Evolutionary conservation across 441 rosid species (phyloP).

Genomic region (Erodium texanum): DNA sequence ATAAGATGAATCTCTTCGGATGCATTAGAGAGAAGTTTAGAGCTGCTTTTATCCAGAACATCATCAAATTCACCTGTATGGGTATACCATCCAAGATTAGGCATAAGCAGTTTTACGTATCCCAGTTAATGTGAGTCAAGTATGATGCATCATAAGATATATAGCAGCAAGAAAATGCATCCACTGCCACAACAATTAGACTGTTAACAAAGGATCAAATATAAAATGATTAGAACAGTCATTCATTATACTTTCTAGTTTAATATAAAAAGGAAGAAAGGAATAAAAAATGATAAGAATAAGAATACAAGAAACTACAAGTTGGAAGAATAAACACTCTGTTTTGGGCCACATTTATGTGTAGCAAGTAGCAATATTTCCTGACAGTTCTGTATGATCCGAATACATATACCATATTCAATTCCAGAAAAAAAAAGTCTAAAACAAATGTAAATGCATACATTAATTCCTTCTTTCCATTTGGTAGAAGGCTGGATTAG

Average conservation of each 20-base stretch:
- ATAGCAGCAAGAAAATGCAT: neutral
- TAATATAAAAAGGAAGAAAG: no score
- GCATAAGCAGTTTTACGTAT: neutral
- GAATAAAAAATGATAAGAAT: no score
- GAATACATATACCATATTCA: neutral
- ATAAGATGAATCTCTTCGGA: conserved; percentile 47
- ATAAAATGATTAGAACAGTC: no score
- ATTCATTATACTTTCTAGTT: no score
- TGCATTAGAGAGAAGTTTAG: conserved; percentile 30
- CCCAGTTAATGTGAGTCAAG: neutral
- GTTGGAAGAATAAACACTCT: no score
- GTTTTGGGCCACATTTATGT: neutral
- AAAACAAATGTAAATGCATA: neutral
- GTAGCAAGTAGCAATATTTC: neutral
- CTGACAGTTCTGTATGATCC: neutral
- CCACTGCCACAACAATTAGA: no score
- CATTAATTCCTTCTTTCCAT: neutral
- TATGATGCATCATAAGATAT: neutral
- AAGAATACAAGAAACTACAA: no score
- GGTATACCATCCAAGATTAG: conserved; percentile 1
- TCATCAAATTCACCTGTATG: conserved; percentile 89
- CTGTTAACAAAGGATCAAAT: no score
- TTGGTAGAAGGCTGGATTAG: neutral
- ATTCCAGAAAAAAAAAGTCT: neutral
- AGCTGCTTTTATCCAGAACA: conserved; percentile 48